These are phyloP conservation scores for Usnea hakonensis DNA, from an alignment of 495 filamentous ascomycete species.

Conservation along the genomic window DNA sequence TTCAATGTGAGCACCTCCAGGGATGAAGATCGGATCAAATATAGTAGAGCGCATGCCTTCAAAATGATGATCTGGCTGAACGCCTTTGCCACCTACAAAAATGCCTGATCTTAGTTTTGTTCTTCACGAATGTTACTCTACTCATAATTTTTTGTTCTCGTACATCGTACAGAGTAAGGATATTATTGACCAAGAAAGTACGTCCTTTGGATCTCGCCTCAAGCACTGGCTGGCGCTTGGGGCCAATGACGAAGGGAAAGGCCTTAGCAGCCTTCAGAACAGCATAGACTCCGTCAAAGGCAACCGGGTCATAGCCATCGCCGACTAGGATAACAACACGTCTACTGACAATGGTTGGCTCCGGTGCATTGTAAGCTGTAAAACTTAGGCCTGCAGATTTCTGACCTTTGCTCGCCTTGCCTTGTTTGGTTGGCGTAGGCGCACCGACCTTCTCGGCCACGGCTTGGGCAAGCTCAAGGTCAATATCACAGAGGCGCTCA, in stretches of 20 bases:
- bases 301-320: constrained; percentile 66
- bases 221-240: constrained; percentile 51
- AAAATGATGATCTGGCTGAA: constrained; percentile 71
- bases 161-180: background rate
- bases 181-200: background rate
- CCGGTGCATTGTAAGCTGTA: constrained; percentile 52
- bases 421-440: constrained; percentile 45
- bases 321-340: constrained; percentile 72
- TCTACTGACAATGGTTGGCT: constrained; percentile 62
- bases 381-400: constrained; percentile 60
- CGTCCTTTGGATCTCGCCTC: constrained; percentile 35
- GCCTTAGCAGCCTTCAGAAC: constrained; percentile 55
- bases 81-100: constrained; percentile 36
- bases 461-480: constrained; percentile 59
- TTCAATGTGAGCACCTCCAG: constrained; percentile 59
- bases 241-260: constrained; percentile 63
- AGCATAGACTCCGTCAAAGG: constrained; percentile 56
- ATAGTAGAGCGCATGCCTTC: constrained; percentile 77
- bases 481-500: constrained; percentile 63
- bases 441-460: constrained; percentile 66
- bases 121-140: background rate
- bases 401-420: constrained; percentile 55
- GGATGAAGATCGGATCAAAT: constrained; percentile 78
- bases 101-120: background rate
- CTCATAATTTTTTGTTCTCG: background rate